Evolutionary conservation across 208 protist species (phyloP).

Genomic region (Phytomonas serpens): DNA sequence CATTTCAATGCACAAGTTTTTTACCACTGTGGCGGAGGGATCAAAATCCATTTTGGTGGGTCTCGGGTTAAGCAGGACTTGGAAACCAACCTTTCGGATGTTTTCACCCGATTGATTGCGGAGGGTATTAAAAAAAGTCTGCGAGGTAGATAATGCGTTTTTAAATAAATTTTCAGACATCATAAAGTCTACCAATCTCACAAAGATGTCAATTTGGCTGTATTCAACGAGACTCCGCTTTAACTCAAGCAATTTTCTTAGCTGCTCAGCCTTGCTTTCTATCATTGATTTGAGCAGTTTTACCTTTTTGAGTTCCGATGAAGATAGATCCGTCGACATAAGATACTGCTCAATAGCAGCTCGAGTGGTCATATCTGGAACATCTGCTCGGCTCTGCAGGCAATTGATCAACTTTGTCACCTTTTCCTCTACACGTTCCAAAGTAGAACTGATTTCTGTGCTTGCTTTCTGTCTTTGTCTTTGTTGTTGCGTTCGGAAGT

Average conservation of each 20-base stretch:
- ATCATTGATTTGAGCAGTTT: constrained; percentile 63
- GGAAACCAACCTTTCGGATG: constrained; percentile 77
- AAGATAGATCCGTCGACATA: constrained; percentile 23
- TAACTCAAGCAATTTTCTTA: constrained; percentile 74
- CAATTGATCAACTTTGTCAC: constrained; percentile 76
- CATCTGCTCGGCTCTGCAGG: constrained; percentile 77
- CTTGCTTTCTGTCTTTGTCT: constrained; percentile 65
- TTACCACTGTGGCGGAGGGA: constrained; percentile 52
- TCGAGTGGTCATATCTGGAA: constrained; percentile 88
- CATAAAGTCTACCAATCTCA: constrained; percentile 86
- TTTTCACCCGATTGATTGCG: constrained; percentile 52
- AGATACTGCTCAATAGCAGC: constrained; percentile 90
- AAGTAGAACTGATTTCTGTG: constrained; percentile 32
- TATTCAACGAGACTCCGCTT: constrained; percentile 91
- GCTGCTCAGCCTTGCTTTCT: constrained; percentile 80
- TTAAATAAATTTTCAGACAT: constrained; percentile 79
- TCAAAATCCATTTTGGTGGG: constrained; percentile 66
- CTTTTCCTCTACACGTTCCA: constrained; percentile 80
- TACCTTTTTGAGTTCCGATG: constrained; percentile 30
- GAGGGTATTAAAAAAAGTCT: constrained; percentile 67
- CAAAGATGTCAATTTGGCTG: constrained; percentile 81
- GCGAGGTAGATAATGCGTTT: constrained; percentile 46
- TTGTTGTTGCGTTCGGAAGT: constrained; percentile 62
- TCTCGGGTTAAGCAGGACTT: constrained; percentile 72
- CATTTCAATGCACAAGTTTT: constrained; percentile 48